Percentiles rank a stretch among this genome's conserved stretches.
Evolutionary conservation across 495 filamentous ascomycete genomes (phyloP).

Genomic region (Podospora comata): DNA sequence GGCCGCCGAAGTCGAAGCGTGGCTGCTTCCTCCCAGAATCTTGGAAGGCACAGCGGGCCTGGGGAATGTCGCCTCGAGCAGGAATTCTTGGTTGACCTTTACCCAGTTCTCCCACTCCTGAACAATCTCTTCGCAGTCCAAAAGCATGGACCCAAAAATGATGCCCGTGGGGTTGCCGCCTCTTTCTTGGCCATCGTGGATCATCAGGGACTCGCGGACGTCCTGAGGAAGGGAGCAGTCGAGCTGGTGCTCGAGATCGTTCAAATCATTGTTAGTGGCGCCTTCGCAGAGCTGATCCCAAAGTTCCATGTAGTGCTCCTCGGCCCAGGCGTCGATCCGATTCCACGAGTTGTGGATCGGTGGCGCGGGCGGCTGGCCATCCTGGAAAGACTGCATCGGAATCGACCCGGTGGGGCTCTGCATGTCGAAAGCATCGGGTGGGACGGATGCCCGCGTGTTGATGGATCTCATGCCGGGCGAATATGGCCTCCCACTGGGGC

Average conservation of each 20-base stretch:
- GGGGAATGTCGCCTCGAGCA: constrained; percentile 54
- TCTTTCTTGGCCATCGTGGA: constrained; percentile 95
- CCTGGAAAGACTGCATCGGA: constrained; percentile 92
- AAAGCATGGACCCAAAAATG: constrained; percentile 88
- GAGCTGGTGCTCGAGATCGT: constrained; percentile 92
- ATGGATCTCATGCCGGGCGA: constrained; percentile 84
- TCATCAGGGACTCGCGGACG: constrained; percentile 82
- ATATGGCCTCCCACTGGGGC: constrained; percentile 69
- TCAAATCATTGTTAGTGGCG: constrained; percentile 89
- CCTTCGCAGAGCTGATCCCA: constrained; percentile 90
- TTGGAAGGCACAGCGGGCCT: constrained; percentile 61
- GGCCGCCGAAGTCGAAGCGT: constrained; percentile 49
- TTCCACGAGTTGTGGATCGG: constrained; percentile 86
- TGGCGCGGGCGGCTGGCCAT: constrained; percentile 85
- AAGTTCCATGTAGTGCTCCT: constrained; percentile 92
- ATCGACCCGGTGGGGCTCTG: constrained; percentile 75
- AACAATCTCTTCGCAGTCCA: constrained; percentile 98
- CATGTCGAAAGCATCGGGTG: constrained; percentile 60
- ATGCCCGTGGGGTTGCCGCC: constrained; percentile 88
- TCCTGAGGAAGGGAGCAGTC: constrained; percentile 94
- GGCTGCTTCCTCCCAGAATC: constrained; percentile 58
- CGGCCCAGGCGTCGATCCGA: constrained; percentile 89
- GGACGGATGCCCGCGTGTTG: constrained; percentile 57
- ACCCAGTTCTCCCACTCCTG: constrained; percentile 98
- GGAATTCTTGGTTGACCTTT: constrained; percentile 83